phyloP scores from a whole-genome alignment of 768 basidiomycete genomes.

The Favolaschia claudopus region DNA sequence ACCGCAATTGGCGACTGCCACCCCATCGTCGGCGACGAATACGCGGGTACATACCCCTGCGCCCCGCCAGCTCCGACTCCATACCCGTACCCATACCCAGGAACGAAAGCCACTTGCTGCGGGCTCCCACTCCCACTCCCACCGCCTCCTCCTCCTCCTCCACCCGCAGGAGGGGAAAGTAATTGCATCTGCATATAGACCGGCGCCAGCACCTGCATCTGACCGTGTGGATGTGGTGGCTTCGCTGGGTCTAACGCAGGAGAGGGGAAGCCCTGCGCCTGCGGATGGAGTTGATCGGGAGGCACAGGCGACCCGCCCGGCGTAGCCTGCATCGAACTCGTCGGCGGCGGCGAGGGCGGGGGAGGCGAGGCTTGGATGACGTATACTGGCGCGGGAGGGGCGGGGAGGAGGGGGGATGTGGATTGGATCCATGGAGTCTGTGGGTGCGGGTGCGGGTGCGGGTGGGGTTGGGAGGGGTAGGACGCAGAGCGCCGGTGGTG shows the following conservation, averaged over 20 bases:
- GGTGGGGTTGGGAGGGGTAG: neutral
- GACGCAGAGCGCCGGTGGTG: constrained; percentile 20
- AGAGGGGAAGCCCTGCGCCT: too few relatives aligned
- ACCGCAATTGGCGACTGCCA: constrained; percentile 17
- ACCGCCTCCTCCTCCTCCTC: too few relatives aligned
- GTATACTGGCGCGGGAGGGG: constrained; percentile 20
- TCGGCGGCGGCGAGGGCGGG: constrained; percentile 5
- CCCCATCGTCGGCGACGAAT: too few relatives aligned
- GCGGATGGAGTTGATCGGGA: neutral
- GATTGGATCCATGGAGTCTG: neutral
- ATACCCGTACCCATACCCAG: constrained; percentile 3
- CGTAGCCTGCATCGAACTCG: too few relatives aligned
- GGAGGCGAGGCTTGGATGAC: constrained; percentile 24
- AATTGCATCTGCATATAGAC: constrained; percentile 26
- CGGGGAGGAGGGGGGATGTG: constrained; percentile 10
- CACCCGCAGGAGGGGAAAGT: neutral
- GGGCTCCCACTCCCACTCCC: neutral
- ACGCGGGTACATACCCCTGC: too few relatives aligned
- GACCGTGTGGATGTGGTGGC: neutral
- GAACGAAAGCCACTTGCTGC: neutral
- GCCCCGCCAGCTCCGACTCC: too few relatives aligned
- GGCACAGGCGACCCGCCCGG: neutral
- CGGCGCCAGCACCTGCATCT: constrained; percentile 25
- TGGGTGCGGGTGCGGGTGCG: neutral
- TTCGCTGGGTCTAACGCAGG: too few relatives aligned